phyloP scores from a whole-genome alignment of 2,329 filamentous ascomycete genomes.

The Sarocladium kiliense region DNA sequence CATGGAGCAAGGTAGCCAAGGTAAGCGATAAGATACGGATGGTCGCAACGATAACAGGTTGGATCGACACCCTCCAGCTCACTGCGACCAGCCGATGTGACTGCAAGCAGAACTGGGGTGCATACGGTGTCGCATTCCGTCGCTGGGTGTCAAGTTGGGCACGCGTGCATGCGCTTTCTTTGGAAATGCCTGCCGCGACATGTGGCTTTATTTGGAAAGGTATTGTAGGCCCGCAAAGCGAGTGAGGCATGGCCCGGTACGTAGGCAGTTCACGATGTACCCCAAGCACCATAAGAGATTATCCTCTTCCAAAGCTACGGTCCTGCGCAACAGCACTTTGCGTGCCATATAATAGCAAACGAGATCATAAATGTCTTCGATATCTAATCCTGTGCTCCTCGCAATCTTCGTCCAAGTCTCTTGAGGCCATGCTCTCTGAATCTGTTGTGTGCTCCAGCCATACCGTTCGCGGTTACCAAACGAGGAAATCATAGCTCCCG shows the following conservation, averaged over 20 bases:
- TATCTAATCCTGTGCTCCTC: constrained; percentile 3
- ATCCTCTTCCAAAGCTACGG: not conserved
- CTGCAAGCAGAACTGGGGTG: too few species aligned
- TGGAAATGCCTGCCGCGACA: not conserved
- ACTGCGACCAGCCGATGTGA: not conserved
- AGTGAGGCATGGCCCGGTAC: too few species aligned
- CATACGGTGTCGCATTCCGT: not conserved
- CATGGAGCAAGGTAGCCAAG: not conserved
- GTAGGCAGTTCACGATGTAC: too few species aligned
- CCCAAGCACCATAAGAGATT: too few species aligned
- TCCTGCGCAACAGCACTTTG: too few species aligned
- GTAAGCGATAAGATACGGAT: not conserved
- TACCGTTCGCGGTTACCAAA: not conserved
- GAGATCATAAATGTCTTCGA: not conserved
- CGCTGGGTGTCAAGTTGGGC: not conserved
- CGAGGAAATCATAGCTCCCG: not conserved
- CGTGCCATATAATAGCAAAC: not conserved
- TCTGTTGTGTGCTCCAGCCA: not conserved
- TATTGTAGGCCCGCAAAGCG: too few species aligned
- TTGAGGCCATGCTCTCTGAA: not conserved
- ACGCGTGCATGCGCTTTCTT: not conserved
- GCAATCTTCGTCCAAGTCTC: not conserved
- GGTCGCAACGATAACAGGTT: not conserved
- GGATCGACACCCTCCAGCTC: not conserved
- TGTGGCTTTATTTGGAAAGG: not conserved